These are phyloP conservation scores for Aspergillus hortae DNA, from an alignment of 2,329 filamentous ascomycete species.

Conservation along the genomic window DNA sequence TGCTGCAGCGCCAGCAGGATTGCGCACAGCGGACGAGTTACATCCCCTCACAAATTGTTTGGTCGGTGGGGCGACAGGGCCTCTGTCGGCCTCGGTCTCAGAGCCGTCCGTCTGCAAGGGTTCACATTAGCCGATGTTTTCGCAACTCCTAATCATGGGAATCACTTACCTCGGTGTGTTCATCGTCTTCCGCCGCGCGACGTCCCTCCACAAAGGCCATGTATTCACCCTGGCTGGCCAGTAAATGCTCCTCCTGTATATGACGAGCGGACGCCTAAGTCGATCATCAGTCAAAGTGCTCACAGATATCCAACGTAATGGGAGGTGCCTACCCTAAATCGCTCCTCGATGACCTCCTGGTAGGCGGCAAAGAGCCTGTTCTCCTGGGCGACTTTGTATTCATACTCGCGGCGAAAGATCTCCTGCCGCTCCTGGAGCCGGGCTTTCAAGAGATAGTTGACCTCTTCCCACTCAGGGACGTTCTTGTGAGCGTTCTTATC, in stretches of 20 bases:
- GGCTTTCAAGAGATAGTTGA: conserved; percentile 30
- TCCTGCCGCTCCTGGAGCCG: conserved; percentile 26
- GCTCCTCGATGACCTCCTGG: conserved; percentile 29
- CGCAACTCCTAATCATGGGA: background rate
- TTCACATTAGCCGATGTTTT: conserved; percentile 12
- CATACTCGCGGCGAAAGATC: conserved; percentile 29
- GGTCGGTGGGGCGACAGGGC: conserved; percentile 19
- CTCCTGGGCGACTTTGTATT: conserved; percentile 28
- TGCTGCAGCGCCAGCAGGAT: conserved; percentile 30
- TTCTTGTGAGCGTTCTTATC: conserved; percentile 41
- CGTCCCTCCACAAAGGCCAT: conserved; percentile 38
- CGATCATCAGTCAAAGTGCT: conserved; percentile 1
- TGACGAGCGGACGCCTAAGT: conserved; percentile 23
- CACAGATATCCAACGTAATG: background rate
- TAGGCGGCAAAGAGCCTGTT: conserved; percentile 28
- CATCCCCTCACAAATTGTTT: conserved; percentile 32
- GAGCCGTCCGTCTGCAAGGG: conserved; percentile 27
- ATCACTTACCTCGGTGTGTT: conserved; percentile 36
- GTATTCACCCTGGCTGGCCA: conserved; percentile 38
- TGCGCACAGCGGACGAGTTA: conserved; percentile 32
- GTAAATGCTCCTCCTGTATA: conserved; percentile 36
- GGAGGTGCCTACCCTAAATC: conserved; percentile 26
- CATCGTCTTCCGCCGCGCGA: conserved; percentile 39
- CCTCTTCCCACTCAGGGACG: conserved; percentile 36
- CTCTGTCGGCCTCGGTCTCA: conserved; percentile 26